These are phyloP conservation scores for Volvox africanus DNA, from an alignment of 139 green algal species.

Conservation along the genomic window DNA sequence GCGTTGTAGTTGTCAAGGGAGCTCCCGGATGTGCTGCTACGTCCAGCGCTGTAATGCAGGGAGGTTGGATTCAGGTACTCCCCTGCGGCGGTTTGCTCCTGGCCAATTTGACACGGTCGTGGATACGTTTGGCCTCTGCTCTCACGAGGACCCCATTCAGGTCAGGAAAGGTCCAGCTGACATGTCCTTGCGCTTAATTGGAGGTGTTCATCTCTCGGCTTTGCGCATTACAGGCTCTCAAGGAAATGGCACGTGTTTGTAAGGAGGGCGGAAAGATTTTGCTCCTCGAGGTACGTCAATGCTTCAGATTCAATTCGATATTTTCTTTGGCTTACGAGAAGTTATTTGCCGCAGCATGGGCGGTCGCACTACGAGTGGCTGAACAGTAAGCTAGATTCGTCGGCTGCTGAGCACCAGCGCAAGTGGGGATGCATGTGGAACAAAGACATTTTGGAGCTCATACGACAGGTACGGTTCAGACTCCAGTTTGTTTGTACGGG, in stretches of 20 bases:
- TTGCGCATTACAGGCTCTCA: slow-evolving; percentile 47
- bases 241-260: slow-evolving; percentile 52
- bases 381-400: slow-evolving; percentile 54
- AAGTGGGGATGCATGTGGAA: slow-evolving; percentile 91
- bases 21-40: not conserved
- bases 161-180: not conserved
- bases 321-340: too few relatives aligned
- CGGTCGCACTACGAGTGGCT: slow-evolving; percentile 47
- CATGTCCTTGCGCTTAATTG: not conserved
- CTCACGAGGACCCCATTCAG: slow-evolving; percentile 53
- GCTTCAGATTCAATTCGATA: not conserved
- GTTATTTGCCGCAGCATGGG: slow-evolving; percentile 55
- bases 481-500: not conserved
- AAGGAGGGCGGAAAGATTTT: slow-evolving; percentile 58
- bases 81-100: slow-evolving; percentile 56
- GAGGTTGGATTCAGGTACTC: slow-evolving; percentile 19
- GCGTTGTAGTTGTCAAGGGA: too few relatives aligned
- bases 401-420: slow-evolving; percentile 57
- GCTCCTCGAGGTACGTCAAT: slow-evolving; percentile 44
- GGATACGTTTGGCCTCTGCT: slow-evolving; percentile 70
- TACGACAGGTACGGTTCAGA: not conserved
- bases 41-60: slow-evolving; percentile 26
- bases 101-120: slow-evolving; percentile 82
- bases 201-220: not conserved
- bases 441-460: slow-evolving; percentile 68